Conservation (phyloP, 1,284 basidiomycete species). For the Gymnopus androsaceus region DNA sequence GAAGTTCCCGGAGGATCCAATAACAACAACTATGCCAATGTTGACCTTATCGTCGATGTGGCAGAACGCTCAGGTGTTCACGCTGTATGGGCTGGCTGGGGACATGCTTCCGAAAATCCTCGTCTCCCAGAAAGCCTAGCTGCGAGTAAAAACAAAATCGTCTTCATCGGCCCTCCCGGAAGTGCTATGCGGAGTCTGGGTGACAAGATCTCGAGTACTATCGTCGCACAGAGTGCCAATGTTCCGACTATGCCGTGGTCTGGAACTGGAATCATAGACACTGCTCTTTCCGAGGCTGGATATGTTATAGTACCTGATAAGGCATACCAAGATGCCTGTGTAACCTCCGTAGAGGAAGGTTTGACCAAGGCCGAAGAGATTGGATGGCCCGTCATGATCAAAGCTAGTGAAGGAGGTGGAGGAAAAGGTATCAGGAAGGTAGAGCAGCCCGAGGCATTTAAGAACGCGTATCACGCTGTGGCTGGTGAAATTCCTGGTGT, state of each 20-base stretch:
- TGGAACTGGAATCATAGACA: constrained; percentile 92
- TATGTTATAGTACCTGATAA: constrained; percentile 94
- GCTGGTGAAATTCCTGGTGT: constrained; percentile 94
- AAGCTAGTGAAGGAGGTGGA: constrained; percentile 98
- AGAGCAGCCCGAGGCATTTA: constrained; percentile 83
- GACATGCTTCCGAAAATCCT: constrained; percentile 99
- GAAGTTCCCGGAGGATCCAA: constrained; percentile 98
- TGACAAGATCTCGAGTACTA: constrained; percentile 99
- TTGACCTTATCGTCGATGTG: constrained; percentile 98
- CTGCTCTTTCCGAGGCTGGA: constrained; percentile 82
- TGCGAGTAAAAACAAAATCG: constrained; percentile 92
- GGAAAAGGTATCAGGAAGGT: constrained; percentile 99
- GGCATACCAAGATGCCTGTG: constrained; percentile 89
- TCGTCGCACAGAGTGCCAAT: constrained; percentile 95
- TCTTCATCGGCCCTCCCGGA: constrained; percentile 99
- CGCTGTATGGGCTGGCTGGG: constrained; percentile 99
- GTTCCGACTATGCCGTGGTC: constrained; percentile 99
- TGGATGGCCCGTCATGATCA: constrained; percentile 99
- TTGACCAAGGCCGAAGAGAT: constrained; percentile 84
- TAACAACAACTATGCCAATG: constrained; percentile 99
- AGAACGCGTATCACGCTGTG: constrained; percentile 92
- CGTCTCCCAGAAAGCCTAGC: constrained; percentile 94
- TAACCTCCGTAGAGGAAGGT: constrained; percentile 89
- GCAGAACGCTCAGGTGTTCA: constrained; percentile 97
- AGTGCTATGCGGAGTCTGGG: constrained; percentile 99